A percentile compares a stretch with the other conserved stretches of the same genome.
These are phyloP conservation scores for Apiotrichum sp. DNA, from an alignment of 1,284 basidiomycete genomes.

Conservation along the genomic window DNA sequence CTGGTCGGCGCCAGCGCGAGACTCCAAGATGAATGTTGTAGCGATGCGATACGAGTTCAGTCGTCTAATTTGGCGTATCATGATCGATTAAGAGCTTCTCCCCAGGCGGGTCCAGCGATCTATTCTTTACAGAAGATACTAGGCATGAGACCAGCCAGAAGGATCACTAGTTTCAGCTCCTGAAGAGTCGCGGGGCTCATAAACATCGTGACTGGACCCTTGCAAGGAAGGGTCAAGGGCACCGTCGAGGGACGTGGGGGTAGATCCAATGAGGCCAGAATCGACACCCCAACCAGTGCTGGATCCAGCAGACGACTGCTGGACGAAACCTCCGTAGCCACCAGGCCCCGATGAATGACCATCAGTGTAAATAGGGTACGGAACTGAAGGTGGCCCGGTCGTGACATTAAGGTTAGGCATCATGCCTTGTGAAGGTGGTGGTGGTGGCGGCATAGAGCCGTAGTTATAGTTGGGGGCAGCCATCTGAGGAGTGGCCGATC, in stretches of 20 bases:
- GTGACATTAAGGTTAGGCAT: neutral
- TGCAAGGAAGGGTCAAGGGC: neutral
- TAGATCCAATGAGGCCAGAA: neutral
- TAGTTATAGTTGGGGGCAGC: constrained; percentile 8
- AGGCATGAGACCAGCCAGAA: too few species aligned
- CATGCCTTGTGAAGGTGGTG: constrained; percentile 6
- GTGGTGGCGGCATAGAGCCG: constrained; percentile 18
- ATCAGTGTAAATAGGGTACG: constrained; percentile 5
- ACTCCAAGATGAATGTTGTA: too few species aligned
- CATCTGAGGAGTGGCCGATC: constrained; percentile 17
- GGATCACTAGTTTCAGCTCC: too few species aligned
- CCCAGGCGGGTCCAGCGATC: too few species aligned
- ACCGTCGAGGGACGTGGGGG: neutral
- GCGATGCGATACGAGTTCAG: too few species aligned
- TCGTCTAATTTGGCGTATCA: too few species aligned
- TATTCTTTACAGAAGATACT: too few species aligned
- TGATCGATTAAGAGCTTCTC: too few species aligned
- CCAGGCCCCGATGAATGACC: neutral
- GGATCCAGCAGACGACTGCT: neutral
- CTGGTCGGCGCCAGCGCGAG: too few species aligned
- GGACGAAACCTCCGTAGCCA: neutral
- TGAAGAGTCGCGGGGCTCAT: too few species aligned
- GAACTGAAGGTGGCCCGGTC: neutral
- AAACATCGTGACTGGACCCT: neutral
- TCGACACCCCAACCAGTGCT: neutral